Evolutionary conservation across 345 rosid genomes (phyloP), one percentile per base, ranked within the genome.

Genomic region (Heritiera fomes): DNA sequence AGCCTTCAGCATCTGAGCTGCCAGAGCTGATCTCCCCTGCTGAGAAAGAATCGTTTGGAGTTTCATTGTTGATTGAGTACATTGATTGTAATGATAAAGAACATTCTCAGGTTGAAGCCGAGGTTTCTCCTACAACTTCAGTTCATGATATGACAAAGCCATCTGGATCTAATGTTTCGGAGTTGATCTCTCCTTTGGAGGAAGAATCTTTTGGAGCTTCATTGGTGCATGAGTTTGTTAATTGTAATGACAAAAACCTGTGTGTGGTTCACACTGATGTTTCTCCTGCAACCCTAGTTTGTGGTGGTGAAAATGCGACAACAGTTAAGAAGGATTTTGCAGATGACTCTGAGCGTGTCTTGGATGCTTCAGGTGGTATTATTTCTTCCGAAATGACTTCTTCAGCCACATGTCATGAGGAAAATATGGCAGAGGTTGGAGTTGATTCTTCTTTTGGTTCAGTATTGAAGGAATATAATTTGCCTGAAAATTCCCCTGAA

Each of bases 51-150:
- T 65, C 46, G 7, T 64, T 17, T 23, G 71, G 77, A 47, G 71
- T 53, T n/a, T 67, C 69, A n/a, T 58, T 45, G 3, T 63, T 66
- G 30, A 17, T 66, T 68, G 75, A 77, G 55, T 76, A 61, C 15
- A 52, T 23, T 70, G 74, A 23, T 71, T 20, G 9, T 73, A 32
- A 65, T 68, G 14, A 52, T 47, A 77, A 83, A 45, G 62, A 65
- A 75, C 43, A 69, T 68, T 8, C 17, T 69, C 65, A 73, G 34
- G 47, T 63, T 68, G 9, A 69, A 72, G 46, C 50, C 6, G 80
- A 75, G 76, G 55, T 65, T 80, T 60, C 81, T 50, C 61, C 75
- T 23, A 67, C 64, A 69, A 73, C 76, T 82, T 76, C 81, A 69
- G 79, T 59, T 78, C 46, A 71, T 68, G 78, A 43, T 60, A 71